Base-by-base conservation (phyloP, 1,284 basidiomycete species). In the Cryptococcus maquisensis region DNA sequence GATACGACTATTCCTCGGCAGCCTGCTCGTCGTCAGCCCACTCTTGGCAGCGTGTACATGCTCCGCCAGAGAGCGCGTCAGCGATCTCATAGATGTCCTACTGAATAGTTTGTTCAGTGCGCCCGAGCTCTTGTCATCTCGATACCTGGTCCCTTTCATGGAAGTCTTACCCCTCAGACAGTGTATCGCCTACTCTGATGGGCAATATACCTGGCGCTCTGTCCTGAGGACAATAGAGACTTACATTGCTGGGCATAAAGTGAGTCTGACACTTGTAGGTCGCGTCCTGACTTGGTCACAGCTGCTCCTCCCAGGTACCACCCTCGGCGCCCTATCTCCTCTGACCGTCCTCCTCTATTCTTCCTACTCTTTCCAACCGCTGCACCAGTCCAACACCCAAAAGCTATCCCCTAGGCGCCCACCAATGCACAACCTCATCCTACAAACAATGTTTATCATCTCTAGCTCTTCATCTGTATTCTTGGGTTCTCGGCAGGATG, bases 351-450 rank as follows among this genome's bases (percentile, higher is more conserved):
- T 57, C 4, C 40, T 57, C 10, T 54, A 57, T 35, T 44, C 47
- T 21, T 50, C 43, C 37, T 42, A 53, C 28, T 51, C 47, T 18
- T 36, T 57, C 18, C 56, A 51, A 4, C 39, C 21, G 13, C 15
- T 32, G 28, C 24, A 4, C 4, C 40, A 42, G 2, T 3, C 28
- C 4, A 32, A 10, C 28, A 10, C 18, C n/a, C 40, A 18, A 2
- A 42, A 42, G 20, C 9, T 26, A 15, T 42, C 32, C 23, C 46
- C 20, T 20, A 32, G 8, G 12, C 16, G 16, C 37, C 28, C 56
- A 4, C 51, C 56, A n/a, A 54, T 40, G 13, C 24, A 53, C 10
- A 38, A 48, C 20, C 48, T 57, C 26, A 13, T 57, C 0, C 51
- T 51, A 9, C 9, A 49, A 18, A n/a, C 52, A 1, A 18, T 54